Percentiles rank a stretch among this genome's conserved stretches.
Evolutionary conservation across 768 basidiomycete species (phyloP).

Genomic region (Exsudoporus frostii): DNA sequence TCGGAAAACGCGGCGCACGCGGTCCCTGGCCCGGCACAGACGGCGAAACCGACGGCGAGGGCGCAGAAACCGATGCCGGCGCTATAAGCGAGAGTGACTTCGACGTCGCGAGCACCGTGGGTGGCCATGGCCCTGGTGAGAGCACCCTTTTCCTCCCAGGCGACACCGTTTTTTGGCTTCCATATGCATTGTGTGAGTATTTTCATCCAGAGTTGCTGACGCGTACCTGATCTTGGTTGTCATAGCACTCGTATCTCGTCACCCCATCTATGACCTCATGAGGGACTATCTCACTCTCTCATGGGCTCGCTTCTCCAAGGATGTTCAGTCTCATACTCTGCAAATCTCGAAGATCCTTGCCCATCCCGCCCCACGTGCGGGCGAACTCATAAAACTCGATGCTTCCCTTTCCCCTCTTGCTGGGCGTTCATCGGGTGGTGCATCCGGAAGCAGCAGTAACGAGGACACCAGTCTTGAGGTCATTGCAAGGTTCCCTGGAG

Average conservation of each 20-base stretch:
- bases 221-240: conserved; percentile 7
- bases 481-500: conserved; percentile 88
- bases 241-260: conserved; percentile 83
- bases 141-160: conserved; percentile 86
- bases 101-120: conserved; percentile 72
- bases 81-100: conserved; percentile 85
- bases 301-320: conserved; percentile 92
- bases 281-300: conserved; percentile 93
- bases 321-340: conserved; percentile 88
- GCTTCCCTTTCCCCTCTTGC: conserved; percentile 60
- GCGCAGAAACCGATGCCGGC: conserved; percentile 63
- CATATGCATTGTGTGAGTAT: conserved; percentile 81
- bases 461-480: conserved; percentile 66
- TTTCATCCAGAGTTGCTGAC: neutral
- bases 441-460: conserved; percentile 17
- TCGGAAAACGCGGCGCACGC: conserved; percentile 57
- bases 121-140: conserved; percentile 78
- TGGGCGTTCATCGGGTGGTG: conserved; percentile 44
- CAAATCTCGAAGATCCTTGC: conserved; percentile 87
- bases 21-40: conserved; percentile 70
- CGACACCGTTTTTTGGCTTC: conserved; percentile 93
- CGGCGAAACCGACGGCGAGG: conserved; percentile 74
- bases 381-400: conserved; percentile 82
- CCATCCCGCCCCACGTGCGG: conserved; percentile 83
- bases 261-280: conserved; percentile 94